These are phyloP conservation scores for Lyophyllum decastes DNA, from an alignment of 768 basidiomycete species.

Conservation along the genomic window DNA sequence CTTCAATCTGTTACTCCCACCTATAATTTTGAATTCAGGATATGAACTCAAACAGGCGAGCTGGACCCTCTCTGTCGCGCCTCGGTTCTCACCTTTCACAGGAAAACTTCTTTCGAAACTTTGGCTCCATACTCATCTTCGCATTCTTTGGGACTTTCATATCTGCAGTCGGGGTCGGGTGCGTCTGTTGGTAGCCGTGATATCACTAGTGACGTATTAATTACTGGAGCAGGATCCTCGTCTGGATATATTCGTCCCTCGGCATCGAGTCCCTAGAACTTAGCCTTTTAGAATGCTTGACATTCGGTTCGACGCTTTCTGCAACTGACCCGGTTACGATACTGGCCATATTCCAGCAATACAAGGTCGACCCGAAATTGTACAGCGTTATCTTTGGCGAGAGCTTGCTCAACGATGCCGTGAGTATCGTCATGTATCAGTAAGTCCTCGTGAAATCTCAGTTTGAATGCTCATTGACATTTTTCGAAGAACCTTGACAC, in stretches of 20 bases:
- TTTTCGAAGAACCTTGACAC: constrained; percentile 74
- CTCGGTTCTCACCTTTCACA: constrained; percentile 30
- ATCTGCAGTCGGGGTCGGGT: constrained; percentile 96
- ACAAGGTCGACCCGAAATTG: constrained; percentile 97
- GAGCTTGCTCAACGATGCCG: constrained; percentile 95
- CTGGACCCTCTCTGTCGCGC: not conserved
- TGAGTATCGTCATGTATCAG: constrained; percentile 99
- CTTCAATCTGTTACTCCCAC: constrained; percentile 97
- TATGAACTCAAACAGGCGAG: constrained; percentile 95
- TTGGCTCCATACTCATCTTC: constrained; percentile 92
- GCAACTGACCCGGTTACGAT: constrained; percentile 99
- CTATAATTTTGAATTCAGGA: constrained; percentile 97
- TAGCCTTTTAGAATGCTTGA: constrained; percentile 89
- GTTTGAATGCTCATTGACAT: not conserved
- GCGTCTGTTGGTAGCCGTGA: constrained; percentile 35
- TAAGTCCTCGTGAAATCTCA: constrained; percentile 46
- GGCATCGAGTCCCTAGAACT: constrained; percentile 89
- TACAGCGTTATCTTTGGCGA: constrained; percentile 98
- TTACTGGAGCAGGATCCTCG: constrained; percentile 74
- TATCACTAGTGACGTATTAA: constrained; percentile 29
- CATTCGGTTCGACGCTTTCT: constrained; percentile 94
- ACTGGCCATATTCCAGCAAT: constrained; percentile 96
- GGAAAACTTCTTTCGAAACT: constrained; percentile 99
- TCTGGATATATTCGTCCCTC: constrained; percentile 92
- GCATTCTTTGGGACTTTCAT: constrained; percentile 97